Conservation (phyloP, 2,329 filamentous ascomycete genomes). For the Hypoxylon sp. region DNA sequence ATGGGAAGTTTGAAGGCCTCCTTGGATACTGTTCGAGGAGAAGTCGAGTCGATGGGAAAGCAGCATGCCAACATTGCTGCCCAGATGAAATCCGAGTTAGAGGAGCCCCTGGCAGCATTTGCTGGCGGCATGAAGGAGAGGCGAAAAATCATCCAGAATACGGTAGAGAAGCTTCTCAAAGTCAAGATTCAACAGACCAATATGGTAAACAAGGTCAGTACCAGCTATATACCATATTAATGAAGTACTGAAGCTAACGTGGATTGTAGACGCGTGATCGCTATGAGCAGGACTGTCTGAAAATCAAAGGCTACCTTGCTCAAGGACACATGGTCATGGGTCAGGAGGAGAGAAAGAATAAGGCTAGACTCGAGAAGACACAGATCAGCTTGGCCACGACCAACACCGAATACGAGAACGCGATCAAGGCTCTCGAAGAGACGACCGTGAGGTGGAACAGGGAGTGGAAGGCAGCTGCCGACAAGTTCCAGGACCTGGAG, state of each 20-base stretch:
- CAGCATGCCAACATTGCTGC: conserved; percentile 87
- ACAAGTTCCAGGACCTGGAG: conserved; percentile 98
- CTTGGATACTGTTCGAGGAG: conserved; percentile 84
- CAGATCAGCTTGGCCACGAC: conserved; percentile 92
- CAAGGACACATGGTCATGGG: conserved; percentile 99
- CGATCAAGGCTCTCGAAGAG: conserved; percentile 92
- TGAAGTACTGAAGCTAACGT: not conserved
- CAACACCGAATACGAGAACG: conserved; percentile 91
- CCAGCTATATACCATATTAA: not conserved
- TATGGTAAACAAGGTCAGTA: conserved; percentile 83
- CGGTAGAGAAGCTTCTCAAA: conserved; percentile 94
- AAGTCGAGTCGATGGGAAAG: conserved; percentile 93
- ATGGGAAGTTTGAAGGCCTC: conserved; percentile 83
- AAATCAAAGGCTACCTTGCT: conserved; percentile 97
- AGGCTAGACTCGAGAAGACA: conserved; percentile 97
- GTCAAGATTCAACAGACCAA: conserved; percentile 91
- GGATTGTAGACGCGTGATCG: conserved; percentile 77
- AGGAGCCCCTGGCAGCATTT: conserved; percentile 92
- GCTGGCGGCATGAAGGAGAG: conserved; percentile 95
- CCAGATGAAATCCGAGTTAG: conserved; percentile 96
- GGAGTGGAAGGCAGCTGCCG: conserved; percentile 97
- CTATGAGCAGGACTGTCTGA: conserved; percentile 96
- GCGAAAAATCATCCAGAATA: conserved; percentile 92
- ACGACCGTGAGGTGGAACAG: conserved; percentile 96
- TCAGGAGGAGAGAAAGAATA: conserved; percentile 98